These are phyloP conservation scores for Suillus ampliporus DNA, from an alignment of 768 basidiomycete species.

Conservation along the genomic window DNA sequence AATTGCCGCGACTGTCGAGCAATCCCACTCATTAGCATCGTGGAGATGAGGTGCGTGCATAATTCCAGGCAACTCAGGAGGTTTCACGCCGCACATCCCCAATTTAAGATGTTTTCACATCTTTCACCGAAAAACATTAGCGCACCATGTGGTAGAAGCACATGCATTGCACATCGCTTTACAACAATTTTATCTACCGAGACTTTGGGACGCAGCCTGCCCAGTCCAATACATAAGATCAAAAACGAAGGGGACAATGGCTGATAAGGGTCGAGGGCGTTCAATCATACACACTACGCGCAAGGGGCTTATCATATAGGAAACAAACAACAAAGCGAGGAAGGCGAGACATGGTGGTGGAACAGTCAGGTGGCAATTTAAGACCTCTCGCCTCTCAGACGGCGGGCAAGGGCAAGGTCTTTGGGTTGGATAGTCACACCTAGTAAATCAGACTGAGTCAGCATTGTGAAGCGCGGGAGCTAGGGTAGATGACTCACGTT, in stretches of 20 bases:
- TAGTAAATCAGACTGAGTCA: slow-evolving; percentile 24
- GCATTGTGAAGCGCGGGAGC: slow-evolving; percentile 11
- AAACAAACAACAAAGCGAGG: slow-evolving; percentile 14
- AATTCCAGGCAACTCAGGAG: too few species aligned
- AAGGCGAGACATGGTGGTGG: slow-evolving; percentile 9
- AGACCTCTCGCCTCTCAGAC: slow-evolving; percentile 86
- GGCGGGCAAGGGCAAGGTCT: slow-evolving; percentile 86
- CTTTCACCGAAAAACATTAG: too few species aligned
- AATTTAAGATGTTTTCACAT: too few species aligned
- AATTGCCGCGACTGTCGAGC: too few species aligned
- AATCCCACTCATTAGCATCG: too few species aligned
- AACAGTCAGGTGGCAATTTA: slow-evolving; percentile 40
- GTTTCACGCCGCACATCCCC: too few species aligned
- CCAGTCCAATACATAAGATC: slow-evolving; percentile 16
- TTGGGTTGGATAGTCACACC: slow-evolving; percentile 81
- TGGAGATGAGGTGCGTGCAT: too few species aligned
- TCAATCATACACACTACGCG: slow-evolving; percentile 38
- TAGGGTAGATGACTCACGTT: slow-evolving; percentile 51
- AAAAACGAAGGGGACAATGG: slow-evolving; percentile 10
- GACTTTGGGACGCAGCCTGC: slow-evolving; percentile 7
- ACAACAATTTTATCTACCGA: slow-evolving; percentile 36
- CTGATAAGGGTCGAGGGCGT: slow-evolving; percentile 12
- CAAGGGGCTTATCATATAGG: slow-evolving; percentile 29
- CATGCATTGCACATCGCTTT: slow-evolving; percentile 30
- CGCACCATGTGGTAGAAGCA: slow-evolving; percentile 22